Percentiles rank a stretch among this genome's conserved stretches.
Evolutionary conservation across 2,329 filamentous ascomycete species (phyloP).

Genomic region (Penicillium olsonii): DNA sequence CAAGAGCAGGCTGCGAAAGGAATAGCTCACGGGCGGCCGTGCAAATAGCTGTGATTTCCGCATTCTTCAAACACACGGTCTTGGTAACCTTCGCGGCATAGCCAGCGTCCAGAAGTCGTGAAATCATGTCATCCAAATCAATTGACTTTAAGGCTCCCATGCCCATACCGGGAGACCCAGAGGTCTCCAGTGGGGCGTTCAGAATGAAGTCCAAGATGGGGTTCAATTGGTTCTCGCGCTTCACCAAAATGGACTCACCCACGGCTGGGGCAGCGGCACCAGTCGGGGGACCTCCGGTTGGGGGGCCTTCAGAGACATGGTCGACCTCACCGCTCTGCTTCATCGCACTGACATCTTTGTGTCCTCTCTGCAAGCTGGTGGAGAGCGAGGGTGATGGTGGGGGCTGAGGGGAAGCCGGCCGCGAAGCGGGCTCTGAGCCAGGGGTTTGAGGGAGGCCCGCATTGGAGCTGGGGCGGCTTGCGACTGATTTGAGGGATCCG

Average conservation of each 20-base stretch:
- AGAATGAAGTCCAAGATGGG: slow-evolving; percentile 60
- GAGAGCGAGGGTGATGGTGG: slow-evolving; percentile 89
- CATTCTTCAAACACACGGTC: slow-evolving; percentile 94
- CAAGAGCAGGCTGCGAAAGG: slow-evolving; percentile 83
- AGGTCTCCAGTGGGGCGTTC: slow-evolving; percentile 42
- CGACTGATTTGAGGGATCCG: slow-evolving; percentile 71
- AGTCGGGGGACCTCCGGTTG: slow-evolving; percentile 62
- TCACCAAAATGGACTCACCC: slow-evolving; percentile 86
- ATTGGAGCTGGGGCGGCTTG: slow-evolving; percentile 48
- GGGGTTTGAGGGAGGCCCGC: slow-evolving; percentile 32
- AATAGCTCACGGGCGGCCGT: slow-evolving; percentile 85
- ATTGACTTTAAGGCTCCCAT: slow-evolving; percentile 90
- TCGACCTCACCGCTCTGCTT: slow-evolving; percentile 90
- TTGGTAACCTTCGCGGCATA: slow-evolving; percentile 98
- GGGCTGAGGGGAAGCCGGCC: slow-evolving; percentile 55
- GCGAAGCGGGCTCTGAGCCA: slow-evolving; percentile 49
- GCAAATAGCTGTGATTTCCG: slow-evolving; percentile 93
- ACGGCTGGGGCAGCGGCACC: slow-evolving; percentile 63
- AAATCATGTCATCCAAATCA: slow-evolving; percentile 96
- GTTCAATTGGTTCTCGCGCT: slow-evolving; percentile 71
- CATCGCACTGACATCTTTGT: slow-evolving; percentile 76
- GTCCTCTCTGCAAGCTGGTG: slow-evolving; percentile 68
- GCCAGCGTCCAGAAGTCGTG: slow-evolving; percentile 86
- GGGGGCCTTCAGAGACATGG: slow-evolving; percentile 87
- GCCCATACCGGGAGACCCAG: slow-evolving; percentile 64